These are phyloP conservation scores for Chloris gayana DNA, from an alignment of 176 grass and related monocot species.

Conservation along the genomic window DNA sequence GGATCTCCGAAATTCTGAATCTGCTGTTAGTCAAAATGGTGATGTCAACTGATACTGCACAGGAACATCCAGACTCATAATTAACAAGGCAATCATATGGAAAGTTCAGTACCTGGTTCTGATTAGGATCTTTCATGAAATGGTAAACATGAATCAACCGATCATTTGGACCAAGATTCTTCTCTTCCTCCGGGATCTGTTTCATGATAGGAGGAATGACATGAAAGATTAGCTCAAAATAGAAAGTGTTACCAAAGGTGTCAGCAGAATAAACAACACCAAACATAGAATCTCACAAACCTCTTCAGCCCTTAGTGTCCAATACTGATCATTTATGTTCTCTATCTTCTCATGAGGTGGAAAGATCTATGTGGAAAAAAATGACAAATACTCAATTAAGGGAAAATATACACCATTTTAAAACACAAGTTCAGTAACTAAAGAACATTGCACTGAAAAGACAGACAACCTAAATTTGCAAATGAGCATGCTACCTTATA, in stretches of 20 bases:
- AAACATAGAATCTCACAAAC: slow-evolving; percentile 39
- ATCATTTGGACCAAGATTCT: slow-evolving; percentile 69
- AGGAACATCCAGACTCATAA: neutral
- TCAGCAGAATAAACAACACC: too few relatives aligned
- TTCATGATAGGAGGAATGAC: slow-evolving; percentile 33
- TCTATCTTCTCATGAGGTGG: slow-evolving; percentile 77
- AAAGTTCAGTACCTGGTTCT: slow-evolving; percentile 61
- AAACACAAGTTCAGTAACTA: slow-evolving; percentile 10
- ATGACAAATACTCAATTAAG: slow-evolving; percentile 30
- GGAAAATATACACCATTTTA: neutral
- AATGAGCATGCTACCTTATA: slow-evolving; percentile 65
- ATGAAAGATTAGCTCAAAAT: neutral
- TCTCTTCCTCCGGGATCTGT: slow-evolving; percentile 86
- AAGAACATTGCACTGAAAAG: neutral
- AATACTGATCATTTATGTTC: slow-evolving; percentile 94
- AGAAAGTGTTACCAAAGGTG: too few relatives aligned
- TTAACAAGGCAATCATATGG: slow-evolving; percentile 13
- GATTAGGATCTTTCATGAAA: slow-evolving; percentile 89
- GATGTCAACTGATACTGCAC: slow-evolving; percentile 33
- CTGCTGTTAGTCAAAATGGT: slow-evolving; percentile 39
- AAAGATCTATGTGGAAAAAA: slow-evolving; percentile 55
- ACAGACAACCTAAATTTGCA: slow-evolving; percentile 22
- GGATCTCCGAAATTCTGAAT: slow-evolving; percentile 91
- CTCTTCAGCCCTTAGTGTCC: slow-evolving; percentile 84
- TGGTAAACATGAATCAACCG: slow-evolving; percentile 88